phyloP scores from a whole-genome alignment of 2,329 filamentous ascomycete genomes.

The Arthrocladium fulminans region DNA sequence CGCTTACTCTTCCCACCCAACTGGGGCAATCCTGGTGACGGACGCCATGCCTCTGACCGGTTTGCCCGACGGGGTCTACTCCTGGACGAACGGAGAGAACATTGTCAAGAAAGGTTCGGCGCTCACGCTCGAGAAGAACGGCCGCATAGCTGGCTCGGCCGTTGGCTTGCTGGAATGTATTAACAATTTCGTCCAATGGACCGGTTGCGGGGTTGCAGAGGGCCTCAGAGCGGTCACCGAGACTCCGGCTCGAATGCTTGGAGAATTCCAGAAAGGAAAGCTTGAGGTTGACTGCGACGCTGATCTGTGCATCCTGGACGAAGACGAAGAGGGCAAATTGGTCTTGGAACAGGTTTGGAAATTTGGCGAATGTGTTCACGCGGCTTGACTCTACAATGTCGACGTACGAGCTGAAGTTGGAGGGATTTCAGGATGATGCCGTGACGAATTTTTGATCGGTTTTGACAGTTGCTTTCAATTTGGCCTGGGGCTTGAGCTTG shows the following conservation, averaged over 20 bases:
- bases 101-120: constrained; percentile 55
- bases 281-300: constrained; percentile 57
- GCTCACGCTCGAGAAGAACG: constrained; percentile 67
- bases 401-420: not conserved
- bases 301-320: constrained; percentile 59
- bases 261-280: constrained; percentile 57
- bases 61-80: constrained; percentile 72
- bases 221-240: constrained; percentile 64
- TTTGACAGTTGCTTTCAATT: no score
- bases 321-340: constrained; percentile 42
- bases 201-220: constrained; percentile 57
- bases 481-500: no score
- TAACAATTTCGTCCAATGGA: constrained; percentile 71
- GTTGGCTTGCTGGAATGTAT: constrained; percentile 68
- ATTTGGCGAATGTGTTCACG: constrained; percentile 45
- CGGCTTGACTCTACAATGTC: not conserved
- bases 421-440: no score
- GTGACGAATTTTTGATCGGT: no score
- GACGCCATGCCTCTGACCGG: constrained; percentile 87
- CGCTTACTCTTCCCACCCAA: constrained; percentile 75
- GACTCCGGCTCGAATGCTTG: constrained; percentile 70
- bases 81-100: constrained; percentile 67
- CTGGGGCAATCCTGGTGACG: constrained; percentile 79
- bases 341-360: constrained; percentile 72
- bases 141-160: constrained; percentile 64